These are phyloP conservation scores for Aphanoascus verrucosus DNA, from an alignment of 2,329 filamentous ascomycete genomes.

Conservation along the genomic window DNA sequence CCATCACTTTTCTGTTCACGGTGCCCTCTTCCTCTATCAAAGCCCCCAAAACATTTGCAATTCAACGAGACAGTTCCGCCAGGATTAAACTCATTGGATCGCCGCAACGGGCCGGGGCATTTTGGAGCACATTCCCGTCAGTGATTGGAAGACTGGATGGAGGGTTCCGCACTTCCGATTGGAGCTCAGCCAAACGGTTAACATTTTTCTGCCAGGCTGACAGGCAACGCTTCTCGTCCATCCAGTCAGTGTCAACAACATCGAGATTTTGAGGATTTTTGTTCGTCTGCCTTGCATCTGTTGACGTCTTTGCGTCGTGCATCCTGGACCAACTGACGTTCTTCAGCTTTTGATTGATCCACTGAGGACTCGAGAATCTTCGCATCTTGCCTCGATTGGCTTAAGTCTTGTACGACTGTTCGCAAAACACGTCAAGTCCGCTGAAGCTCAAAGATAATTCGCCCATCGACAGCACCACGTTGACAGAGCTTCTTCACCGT, in stretches of 20 bases:
- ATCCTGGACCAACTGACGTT: conserved; percentile 6
- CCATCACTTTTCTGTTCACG: background rate
- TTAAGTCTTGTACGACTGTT: background rate
- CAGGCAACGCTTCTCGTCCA: conserved; percentile 6
- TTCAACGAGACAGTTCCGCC: background rate
- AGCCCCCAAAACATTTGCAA: background rate
- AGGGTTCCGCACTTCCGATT: conserved; percentile 11
- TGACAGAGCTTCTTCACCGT: background rate
- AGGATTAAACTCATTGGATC: conserved; percentile 7
- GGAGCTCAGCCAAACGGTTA: conserved; percentile 9
- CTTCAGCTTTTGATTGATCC: background rate
- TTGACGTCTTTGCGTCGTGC: background rate
- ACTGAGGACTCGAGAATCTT: conserved; percentile 5
- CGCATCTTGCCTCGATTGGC: background rate
- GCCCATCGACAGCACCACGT: background rate
- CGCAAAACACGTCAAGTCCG: background rate
- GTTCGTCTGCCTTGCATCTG: background rate
- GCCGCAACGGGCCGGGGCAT: conserved; percentile 11
- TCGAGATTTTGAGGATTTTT: background rate
- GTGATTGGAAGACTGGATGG: background rate
- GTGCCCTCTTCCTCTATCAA: background rate
- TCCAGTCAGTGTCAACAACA: background rate
- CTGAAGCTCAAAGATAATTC: background rate
- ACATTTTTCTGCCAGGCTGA: background rate
- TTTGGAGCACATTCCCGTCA: background rate